Conservation (phyloP, 2,329 filamentous ascomycete genomes). For the Colletotrichum nymphaeae region DNA sequence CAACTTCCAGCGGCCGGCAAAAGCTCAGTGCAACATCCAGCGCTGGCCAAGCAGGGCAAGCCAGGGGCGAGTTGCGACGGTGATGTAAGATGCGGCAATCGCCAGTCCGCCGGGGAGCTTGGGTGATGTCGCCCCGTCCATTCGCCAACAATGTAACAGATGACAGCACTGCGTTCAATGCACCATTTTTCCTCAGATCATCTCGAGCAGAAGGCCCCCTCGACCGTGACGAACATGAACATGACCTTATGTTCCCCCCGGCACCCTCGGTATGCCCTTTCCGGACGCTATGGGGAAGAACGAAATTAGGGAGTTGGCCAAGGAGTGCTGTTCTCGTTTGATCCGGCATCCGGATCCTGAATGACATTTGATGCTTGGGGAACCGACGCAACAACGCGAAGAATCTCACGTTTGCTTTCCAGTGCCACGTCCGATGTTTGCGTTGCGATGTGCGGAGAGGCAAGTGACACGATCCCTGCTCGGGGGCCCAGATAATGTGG, state of each 20-base stretch:
- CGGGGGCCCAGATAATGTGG: not conserved
- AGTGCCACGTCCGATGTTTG: not conserved
- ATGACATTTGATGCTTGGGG: too few relatives aligned
- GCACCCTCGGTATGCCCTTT: not conserved
- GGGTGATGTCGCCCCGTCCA: not conserved
- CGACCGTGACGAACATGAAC: too few relatives aligned
- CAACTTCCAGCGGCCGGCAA: too few relatives aligned
- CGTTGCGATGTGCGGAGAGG: not conserved
- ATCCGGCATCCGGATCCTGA: too few relatives aligned
- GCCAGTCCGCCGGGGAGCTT: slow-evolving; percentile 5
- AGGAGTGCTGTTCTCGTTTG: not conserved
- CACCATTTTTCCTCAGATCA: not conserved
- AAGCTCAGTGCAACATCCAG: not conserved
- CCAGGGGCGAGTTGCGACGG: not conserved
- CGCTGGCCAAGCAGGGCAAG: not conserved
- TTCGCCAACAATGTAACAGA: not conserved
- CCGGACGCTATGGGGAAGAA: too few relatives aligned
- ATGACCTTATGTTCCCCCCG: too few relatives aligned
- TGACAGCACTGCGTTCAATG: not conserved
- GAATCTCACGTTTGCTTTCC: not conserved
- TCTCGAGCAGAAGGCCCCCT: too few relatives aligned
- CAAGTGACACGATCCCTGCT: not conserved
- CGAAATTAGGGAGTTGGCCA: not conserved
- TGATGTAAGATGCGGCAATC: slow-evolving; percentile 33
- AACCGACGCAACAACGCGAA: not conserved